These are phyloP conservation scores for Agaricus sinodeliciosus DNA, from an alignment of 768 basidiomycete species.

Conservation along the genomic window DNA sequence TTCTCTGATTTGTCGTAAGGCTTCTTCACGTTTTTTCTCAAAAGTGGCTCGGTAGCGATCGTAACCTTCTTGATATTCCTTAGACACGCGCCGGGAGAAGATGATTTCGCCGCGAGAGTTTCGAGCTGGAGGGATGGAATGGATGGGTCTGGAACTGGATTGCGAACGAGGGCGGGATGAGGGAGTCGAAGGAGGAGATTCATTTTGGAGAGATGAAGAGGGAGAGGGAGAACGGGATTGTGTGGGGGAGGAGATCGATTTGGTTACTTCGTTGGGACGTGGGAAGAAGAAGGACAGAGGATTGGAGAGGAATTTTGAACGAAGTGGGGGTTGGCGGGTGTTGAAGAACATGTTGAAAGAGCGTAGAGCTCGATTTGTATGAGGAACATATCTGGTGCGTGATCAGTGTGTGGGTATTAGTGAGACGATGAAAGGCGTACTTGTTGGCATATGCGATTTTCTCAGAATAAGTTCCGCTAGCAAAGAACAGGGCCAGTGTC, in stretches of 20 bases:
- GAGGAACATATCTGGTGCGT: slow-evolving; percentile 79
- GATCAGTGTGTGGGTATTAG: background rate
- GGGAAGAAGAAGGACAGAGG: slow-evolving; percentile 56
- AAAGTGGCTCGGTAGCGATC: slow-evolving; percentile 87
- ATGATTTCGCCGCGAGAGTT: slow-evolving; percentile 97
- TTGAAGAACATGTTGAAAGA: slow-evolving; percentile 97
- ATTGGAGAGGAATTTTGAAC: slow-evolving; percentile 50
- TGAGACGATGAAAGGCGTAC: slow-evolving; percentile 38
- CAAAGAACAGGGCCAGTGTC: slow-evolving; percentile 90
- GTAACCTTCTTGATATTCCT: slow-evolving; percentile 81
- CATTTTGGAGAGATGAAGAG: slow-evolving; percentile 26
- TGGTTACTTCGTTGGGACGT: slow-evolving; percentile 24
- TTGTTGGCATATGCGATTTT: slow-evolving; percentile 96
- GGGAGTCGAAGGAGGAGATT: background rate
- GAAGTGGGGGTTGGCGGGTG: slow-evolving; percentile 73
- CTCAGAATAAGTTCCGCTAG: slow-evolving; percentile 93
- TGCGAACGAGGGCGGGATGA: slow-evolving; percentile 25
- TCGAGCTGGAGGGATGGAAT: slow-evolving; percentile 80
- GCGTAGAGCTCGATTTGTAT: slow-evolving; percentile 87
- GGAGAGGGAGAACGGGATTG: slow-evolving; percentile 31
- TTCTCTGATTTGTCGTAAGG: slow-evolving; percentile 28
- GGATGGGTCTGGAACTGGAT: slow-evolving; percentile 47
- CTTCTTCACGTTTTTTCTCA: slow-evolving; percentile 69
- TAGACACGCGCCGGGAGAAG: slow-evolving; percentile 85
- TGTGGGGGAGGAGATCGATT: slow-evolving; percentile 17